Base-by-base conservation (phyloP, 768 basidiomycete genomes). In the Hemileccinum rubropunctum region DNA sequence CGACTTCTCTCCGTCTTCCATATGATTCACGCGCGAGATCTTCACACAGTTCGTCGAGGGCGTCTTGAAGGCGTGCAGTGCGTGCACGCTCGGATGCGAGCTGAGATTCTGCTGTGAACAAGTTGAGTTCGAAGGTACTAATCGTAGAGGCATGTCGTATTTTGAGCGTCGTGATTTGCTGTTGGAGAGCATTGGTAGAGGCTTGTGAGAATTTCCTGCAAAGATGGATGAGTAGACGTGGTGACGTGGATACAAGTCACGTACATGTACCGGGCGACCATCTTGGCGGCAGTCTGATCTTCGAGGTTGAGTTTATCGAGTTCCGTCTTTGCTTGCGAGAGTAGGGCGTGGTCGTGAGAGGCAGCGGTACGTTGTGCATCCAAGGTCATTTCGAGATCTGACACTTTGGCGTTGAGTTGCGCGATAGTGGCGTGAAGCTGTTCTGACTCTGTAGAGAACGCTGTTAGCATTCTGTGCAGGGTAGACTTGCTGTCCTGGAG, bases 231-330 rank as follows among this genome's bases (percentile, higher is more conserved):
- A 54, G 38, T 42, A 55, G n/a, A 47, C 4, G 28, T 7, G 17
- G 43, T 0, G 49, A 21, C 0, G 10, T 15, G 26, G 5, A 36
- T 4, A 15, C 14, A 14, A 34, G n/a, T 7, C 30, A 72, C 83
- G 48, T 57, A 90, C 90, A 91, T 92, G 64, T 92, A 92, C 33
- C 87, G 80, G 23, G 88, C 81, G 26, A 93, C 90, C 80, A 91
- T 87, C 59, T 83, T 87, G 12, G 84, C 83, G 3, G 90, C 89
- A 0, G 84, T 78, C n/a, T 73, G 78, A 49, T 91, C 88, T 42
- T 91, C 86, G 15, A 81, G 63, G 54, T 73, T 70, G 41, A 80
- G 71, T 57, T 71, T 74, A 45, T 86, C 77, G 14, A 88, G 69
- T 53, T 82, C 80, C 1, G 73, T 67, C 37, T 73, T 73, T 4